Percentiles rank a stretch among this genome's conserved stretches.
phyloP scores from a whole-genome alignment of 208 protist genomes.

The Leishmania tropica region DNA sequence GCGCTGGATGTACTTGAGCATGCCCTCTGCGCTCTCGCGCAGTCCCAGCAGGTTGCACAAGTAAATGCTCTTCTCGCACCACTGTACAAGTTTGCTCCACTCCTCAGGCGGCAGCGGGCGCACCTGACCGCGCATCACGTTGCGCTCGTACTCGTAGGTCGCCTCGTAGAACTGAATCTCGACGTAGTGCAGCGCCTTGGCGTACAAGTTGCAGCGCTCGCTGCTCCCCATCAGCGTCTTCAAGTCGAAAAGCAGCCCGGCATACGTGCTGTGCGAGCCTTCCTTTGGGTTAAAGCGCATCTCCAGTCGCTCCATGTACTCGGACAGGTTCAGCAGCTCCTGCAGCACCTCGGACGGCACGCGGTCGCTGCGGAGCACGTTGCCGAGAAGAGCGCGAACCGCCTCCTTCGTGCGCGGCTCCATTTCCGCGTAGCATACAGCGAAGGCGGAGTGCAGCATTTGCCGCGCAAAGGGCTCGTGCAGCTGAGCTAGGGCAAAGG shows the following conservation, averaged over 20 bases:
- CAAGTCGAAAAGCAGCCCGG: slow-evolving; percentile 80
- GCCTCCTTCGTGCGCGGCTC: slow-evolving; percentile 49
- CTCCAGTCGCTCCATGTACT: slow-evolving; percentile 97
- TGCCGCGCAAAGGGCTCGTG: slow-evolving; percentile 89
- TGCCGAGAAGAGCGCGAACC: slow-evolving; percentile 62
- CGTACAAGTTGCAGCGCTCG: slow-evolving; percentile 93
- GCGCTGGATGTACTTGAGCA: slow-evolving; percentile 95
- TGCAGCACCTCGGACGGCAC: slow-evolving; percentile 93
- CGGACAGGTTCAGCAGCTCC: slow-evolving; percentile 95
- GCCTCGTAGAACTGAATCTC: slow-evolving; percentile 91
- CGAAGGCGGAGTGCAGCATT: slow-evolving; percentile 91
- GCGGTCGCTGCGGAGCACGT: slow-evolving; percentile 70
- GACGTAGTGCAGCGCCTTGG: slow-evolving; percentile 96
- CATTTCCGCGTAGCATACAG: slow-evolving; percentile 83
- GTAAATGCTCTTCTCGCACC: slow-evolving; percentile 95
- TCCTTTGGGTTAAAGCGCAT: slow-evolving; percentile 70
- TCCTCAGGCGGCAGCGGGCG: slow-evolving; percentile 58
- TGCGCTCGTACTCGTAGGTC: slow-evolving; percentile 75
- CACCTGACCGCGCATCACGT: slow-evolving; percentile 63
- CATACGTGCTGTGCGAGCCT: slow-evolving; percentile 36
- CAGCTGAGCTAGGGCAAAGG: slow-evolving; percentile 75
- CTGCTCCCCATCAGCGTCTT: slow-evolving; percentile 92
- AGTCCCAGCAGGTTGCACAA: slow-evolving; percentile 99
- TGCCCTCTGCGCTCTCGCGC: slow-evolving; percentile 97
- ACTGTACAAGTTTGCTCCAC: slow-evolving; percentile 69